Conservation (phyloP, 2,329 filamentous ascomycete species). For the Leptosphaerulina australis region DNA sequence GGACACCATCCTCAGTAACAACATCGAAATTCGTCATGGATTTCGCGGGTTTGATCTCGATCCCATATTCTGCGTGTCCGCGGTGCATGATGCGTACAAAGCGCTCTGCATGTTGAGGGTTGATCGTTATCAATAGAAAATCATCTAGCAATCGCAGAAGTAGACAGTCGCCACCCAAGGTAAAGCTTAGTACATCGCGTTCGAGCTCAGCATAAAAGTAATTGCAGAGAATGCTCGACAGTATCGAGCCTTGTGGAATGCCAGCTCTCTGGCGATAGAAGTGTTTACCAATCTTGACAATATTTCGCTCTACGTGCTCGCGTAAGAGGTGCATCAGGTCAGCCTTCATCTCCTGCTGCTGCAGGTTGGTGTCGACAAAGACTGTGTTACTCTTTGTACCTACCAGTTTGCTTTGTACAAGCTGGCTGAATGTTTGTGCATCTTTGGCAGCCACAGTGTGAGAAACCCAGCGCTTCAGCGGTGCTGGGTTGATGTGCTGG, state of each 20-base stretch:
- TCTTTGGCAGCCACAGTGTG: slow-evolving; percentile 44
- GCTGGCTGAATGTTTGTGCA: slow-evolving; percentile 41
- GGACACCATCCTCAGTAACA: slow-evolving; percentile 58
- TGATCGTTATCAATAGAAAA: slow-evolving; percentile 83
- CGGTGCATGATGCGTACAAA: slow-evolving; percentile 83
- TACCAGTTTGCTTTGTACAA: slow-evolving; percentile 39
- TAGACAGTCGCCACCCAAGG: slow-evolving; percentile 64
- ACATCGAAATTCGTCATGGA: slow-evolving; percentile 84
- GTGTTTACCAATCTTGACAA: slow-evolving; percentile 86
- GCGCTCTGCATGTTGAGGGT: slow-evolving; percentile 66
- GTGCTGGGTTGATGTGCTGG: slow-evolving; percentile 40
- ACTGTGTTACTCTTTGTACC: slow-evolving; percentile 65
- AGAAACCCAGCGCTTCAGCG: slow-evolving; percentile 49
- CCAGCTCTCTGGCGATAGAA: slow-evolving; percentile 86
- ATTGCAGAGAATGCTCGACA: slow-evolving; percentile 88
- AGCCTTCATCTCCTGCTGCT: slow-evolving; percentile 62
- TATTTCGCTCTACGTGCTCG: slow-evolving; percentile 82
- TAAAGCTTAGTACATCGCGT: slow-evolving; percentile 68
- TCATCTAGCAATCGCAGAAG: slow-evolving; percentile 88
- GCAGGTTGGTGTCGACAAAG: slow-evolving; percentile 73
- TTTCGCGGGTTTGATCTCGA: slow-evolving; percentile 77
- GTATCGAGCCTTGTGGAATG: slow-evolving; percentile 89
- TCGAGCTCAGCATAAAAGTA: slow-evolving; percentile 96
- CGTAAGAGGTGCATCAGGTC: slow-evolving; percentile 72
- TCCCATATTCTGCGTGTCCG: slow-evolving; percentile 80